Evolutionary conservation across 2,329 filamentous ascomycete species (phyloP).

Genomic region (Dothidotthia symphoricarpi): DNA sequence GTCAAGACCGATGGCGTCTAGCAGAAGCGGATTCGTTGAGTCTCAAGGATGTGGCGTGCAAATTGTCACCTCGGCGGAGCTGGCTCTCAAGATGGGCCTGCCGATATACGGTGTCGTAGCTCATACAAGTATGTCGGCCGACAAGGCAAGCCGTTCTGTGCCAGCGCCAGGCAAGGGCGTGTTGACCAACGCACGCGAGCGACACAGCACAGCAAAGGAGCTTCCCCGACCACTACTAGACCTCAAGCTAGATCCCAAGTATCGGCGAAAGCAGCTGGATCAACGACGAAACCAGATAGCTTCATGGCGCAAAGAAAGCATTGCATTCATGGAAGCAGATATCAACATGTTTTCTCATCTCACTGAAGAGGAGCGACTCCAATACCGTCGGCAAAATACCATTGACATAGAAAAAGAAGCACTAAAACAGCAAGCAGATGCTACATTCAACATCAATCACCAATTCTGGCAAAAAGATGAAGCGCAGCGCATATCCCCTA

Average conservation of each 20-base stretch:
- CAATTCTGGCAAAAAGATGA: conserved; percentile 28
- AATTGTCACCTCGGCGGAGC: conserved; percentile 33
- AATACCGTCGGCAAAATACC: not conserved
- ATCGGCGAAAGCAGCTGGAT: conserved; percentile 26
- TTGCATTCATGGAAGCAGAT: too few species aligned
- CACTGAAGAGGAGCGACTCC: not conserved
- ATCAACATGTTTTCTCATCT: too few species aligned
- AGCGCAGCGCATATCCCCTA: conserved; percentile 36
- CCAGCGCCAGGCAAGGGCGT: conserved; percentile 44
- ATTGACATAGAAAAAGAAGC: not conserved
- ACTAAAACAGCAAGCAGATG: conserved; percentile 8
- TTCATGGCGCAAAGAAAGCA: too few species aligned
- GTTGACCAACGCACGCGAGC: conserved; percentile 31
- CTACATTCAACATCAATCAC: conserved; percentile 16
- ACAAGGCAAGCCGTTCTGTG: conserved; percentile 40
- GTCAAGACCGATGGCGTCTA: conserved; percentile 37
- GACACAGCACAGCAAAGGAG: conserved; percentile 4
- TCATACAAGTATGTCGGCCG: conserved; percentile 32
- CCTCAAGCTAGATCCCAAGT: conserved; percentile 25
- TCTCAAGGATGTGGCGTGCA: conserved; percentile 41
- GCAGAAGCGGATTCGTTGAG: conserved; percentile 42
- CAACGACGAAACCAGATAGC: conserved; percentile 6
- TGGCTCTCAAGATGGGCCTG: conserved; percentile 40
- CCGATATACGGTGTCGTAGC: conserved; percentile 41
- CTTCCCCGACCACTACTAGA: conserved; percentile 2